A percentile compares a stretch with the other conserved stretches of the same genome.
phyloP scores from a whole-genome alignment of 345 rosid species.

The Noccaea caerulescens region DNA sequence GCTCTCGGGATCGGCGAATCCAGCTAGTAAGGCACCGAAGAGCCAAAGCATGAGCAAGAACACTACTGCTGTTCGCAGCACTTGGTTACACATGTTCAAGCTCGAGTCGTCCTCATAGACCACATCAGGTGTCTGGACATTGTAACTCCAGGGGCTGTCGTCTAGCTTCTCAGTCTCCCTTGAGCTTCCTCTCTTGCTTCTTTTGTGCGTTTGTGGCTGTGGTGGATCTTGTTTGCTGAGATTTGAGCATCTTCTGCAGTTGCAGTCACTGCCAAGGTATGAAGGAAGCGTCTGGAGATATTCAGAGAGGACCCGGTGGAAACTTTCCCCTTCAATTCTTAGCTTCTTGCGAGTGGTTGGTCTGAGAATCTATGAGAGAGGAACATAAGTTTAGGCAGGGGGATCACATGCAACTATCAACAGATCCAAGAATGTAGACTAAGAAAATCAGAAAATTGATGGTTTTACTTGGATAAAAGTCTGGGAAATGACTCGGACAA shows the following conservation, averaged over 20 bases:
- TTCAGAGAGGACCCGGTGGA: constrained; percentile 60
- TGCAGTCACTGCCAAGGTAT: constrained; percentile 83
- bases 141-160: constrained; percentile 41
- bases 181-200: constrained; percentile 37
- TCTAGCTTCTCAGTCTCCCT: constrained; percentile 31
- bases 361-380: constrained; percentile 60
- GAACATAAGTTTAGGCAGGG: too few species aligned
- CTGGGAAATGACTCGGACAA: constrained; percentile 70
- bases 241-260: constrained; percentile 66
- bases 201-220: constrained; percentile 28
- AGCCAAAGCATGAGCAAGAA: constrained; percentile 70
- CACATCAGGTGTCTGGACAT: constrained; percentile 33
- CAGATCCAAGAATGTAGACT: too few species aligned
- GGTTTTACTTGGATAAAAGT: constrained; percentile 61
- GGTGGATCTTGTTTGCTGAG: constrained; percentile 25
- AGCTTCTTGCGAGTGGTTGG: constrained; percentile 81
- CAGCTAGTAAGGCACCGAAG: constrained; percentile 58
- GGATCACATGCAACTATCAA: too few species aligned
- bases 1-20: constrained; percentile 64
- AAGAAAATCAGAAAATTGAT: background rate
- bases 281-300: constrained; percentile 72
- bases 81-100: constrained; percentile 53
- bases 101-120: constrained; percentile 43
- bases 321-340: constrained; percentile 78
- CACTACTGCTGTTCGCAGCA: constrained; percentile 63